Conservation (phyloP, 352 stramenopile genomes). For the Phytophthora brassicae region DNA sequence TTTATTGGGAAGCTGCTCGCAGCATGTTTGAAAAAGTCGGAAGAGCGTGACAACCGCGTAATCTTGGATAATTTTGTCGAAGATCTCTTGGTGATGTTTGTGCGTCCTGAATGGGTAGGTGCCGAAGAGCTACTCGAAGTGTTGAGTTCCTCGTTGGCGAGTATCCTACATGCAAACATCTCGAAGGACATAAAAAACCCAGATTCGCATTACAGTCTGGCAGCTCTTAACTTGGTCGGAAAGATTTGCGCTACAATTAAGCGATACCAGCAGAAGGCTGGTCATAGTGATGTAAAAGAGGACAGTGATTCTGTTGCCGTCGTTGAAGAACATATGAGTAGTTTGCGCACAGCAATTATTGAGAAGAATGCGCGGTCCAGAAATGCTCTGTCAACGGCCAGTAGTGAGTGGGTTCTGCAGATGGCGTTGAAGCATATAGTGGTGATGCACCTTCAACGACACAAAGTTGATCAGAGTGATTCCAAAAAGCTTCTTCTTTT, state of each 20-base stretch:
- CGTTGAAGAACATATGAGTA: constrained; percentile 54
- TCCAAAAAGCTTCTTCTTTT: constrained; percentile 56
- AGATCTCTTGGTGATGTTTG: constrained; percentile 81
- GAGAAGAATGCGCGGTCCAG: constrained; percentile 12
- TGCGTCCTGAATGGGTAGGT: constrained; percentile 73
- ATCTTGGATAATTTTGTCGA: constrained; percentile 84
- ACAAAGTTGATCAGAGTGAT: constrained; percentile 44
- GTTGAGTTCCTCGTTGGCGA: constrained; percentile 63
- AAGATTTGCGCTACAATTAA: constrained; percentile 83
- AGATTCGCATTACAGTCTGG: constrained; percentile 66
- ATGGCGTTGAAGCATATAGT: constrained; percentile 70
- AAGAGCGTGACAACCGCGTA: constrained; percentile 74
- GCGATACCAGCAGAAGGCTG: constrained; percentile 42
- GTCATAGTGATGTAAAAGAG: constrained; percentile 42
- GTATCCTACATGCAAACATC: constrained; percentile 60
- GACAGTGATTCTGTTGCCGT: constrained; percentile 41
- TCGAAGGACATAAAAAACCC: constrained; percentile 62
- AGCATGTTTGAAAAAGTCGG: constrained; percentile 82
- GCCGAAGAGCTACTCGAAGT: constrained; percentile 77
- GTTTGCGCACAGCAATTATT: constrained; percentile 26
- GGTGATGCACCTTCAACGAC: constrained; percentile 49
- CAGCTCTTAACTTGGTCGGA: constrained; percentile 68
- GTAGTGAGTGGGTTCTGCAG: constrained; percentile 3
- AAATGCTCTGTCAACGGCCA: neutral
- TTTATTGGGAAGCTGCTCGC: constrained; percentile 62